Conservation (phyloP, 306 rosid genomes). For the Elaeagnus macrophylla region DNA sequence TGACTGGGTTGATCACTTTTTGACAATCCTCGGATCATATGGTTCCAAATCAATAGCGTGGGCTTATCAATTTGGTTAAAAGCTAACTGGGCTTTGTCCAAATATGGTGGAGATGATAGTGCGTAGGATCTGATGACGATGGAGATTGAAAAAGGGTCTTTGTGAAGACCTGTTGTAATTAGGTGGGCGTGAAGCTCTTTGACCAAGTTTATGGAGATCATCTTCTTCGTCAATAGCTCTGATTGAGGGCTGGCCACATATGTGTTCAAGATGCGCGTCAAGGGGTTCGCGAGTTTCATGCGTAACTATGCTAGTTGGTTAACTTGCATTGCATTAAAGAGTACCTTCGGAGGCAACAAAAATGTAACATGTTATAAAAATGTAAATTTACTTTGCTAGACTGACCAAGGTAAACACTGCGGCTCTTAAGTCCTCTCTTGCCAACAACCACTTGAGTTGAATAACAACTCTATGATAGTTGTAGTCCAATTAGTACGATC, state of each 20-base stretch:
- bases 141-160: slow-evolving; percentile 39
- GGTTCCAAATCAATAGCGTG: slow-evolving; percentile 50
- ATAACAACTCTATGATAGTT: too few species aligned
- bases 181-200: slow-evolving; percentile 50
- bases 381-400: too few species aligned
- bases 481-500: too few species aligned
- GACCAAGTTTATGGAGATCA: slow-evolving; percentile 14
- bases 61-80: slow-evolving; percentile 51
- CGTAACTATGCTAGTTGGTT: too few species aligned
- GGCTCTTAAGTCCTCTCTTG: too few species aligned
- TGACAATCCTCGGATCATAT: slow-evolving; percentile 62
- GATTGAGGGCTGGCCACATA: slow-evolving; percentile 10
- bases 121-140: slow-evolving; percentile 46
- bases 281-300: slow-evolving; percentile 34
- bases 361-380: too few species aligned
- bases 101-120: slow-evolving; percentile 26
- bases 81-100: slow-evolving; percentile 35
- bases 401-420: too few species aligned
- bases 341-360: too few species aligned
- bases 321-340: too few species aligned
- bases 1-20: slow-evolving; percentile 40
- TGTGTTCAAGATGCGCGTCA: slow-evolving; percentile 17
- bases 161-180: slow-evolving; percentile 35
- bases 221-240: slow-evolving; percentile 3
- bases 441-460: too few species aligned